These are phyloP conservation scores for Eutypa lata DNA, from an alignment of 2,329 filamentous ascomycete genomes.

Conservation along the genomic window DNA sequence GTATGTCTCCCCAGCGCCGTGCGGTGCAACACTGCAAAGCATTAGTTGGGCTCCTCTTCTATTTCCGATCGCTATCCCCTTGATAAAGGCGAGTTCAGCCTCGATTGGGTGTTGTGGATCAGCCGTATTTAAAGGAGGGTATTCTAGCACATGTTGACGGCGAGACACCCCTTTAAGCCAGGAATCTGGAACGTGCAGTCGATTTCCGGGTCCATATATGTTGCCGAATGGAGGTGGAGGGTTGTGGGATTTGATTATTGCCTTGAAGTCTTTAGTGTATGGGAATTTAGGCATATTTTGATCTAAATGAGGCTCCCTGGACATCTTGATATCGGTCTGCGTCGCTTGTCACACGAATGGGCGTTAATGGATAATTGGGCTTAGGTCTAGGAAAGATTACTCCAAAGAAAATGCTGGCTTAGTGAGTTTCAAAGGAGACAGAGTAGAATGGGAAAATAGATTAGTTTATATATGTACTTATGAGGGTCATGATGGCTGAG, in stretches of 20 bases:
- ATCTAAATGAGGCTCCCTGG: neutral
- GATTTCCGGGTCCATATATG: neutral
- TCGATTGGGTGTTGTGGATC: too few relatives aligned
- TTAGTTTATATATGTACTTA: too few relatives aligned
- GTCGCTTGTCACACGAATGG: too few relatives aligned
- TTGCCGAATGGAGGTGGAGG: neutral
- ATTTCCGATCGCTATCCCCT: neutral
- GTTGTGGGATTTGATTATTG: neutral
- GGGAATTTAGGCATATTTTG: neutral
- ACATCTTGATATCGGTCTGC: neutral
- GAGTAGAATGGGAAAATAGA: too few relatives aligned
- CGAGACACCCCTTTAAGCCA: neutral
- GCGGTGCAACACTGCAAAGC: neutral
- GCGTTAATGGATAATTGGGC: too few relatives aligned
- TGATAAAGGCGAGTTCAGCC: neutral
- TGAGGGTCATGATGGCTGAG: too few relatives aligned
- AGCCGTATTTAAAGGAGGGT: neutral
- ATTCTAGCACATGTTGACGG: neutral
- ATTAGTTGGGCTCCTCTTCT: neutral
- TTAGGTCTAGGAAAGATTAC: too few relatives aligned
- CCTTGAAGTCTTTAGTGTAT: neutral
- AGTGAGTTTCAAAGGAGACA: too few relatives aligned
- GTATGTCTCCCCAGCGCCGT: neutral
- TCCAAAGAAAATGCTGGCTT: too few relatives aligned
- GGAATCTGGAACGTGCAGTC: neutral